Base-by-base conservation (phyloP, 352 stramenopile species). In the Pythium guiyangense region DNA sequence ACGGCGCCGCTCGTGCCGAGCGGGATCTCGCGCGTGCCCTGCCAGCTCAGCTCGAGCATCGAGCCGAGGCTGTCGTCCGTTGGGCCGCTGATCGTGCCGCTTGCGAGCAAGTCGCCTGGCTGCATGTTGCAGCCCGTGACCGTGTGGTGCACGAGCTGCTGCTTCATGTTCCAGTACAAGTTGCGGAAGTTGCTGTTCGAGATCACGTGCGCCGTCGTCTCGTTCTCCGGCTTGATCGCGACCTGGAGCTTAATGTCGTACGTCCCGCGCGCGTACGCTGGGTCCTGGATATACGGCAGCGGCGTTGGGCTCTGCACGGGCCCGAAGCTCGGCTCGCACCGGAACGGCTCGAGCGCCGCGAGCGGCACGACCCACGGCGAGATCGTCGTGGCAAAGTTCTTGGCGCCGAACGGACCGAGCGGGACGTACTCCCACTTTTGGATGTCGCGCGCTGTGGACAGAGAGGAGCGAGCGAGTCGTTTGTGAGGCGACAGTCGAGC, bases 381-480 rank as follows among this genome's bases (percentile, higher is more conserved):
- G 64, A 99, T 98, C 5, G 94, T 98, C 6, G 96, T 98, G 3
- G 83, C 91, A 71, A 98, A 98, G 70, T 99, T 99, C 74, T 99
- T 99, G 61, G 91, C 82, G 44, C 88, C 94, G 67, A 99, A 99
- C 6, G 96, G 96, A 27, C 96, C 96, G 10, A 99, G 79, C 26
- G 96, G 96, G 40, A 99, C 92, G 70, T 99, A 99, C 75, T 99
- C 96, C 91, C 92, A 99, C 71, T 97, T 97, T 75, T 98, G 89
- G 65, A 97, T 89, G 52, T 96, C 82, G 34, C 86, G 84, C 49
- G 82, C 83, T 90, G 53, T 35, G 10, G 31, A 34, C 1, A 17
- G 25, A 46, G 15, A 18, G n/a, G 6, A 35, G 31, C 31, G 31
- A 35, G 31, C 31, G 31, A 35, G n/a, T n/a, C n/a, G 31, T 6